Percentiles rank a stretch among this genome's conserved stretches.
Evolutionary conservation across 2,329 filamentous ascomycete species (phyloP).

Genomic region (Alternaria conjuncta): DNA sequence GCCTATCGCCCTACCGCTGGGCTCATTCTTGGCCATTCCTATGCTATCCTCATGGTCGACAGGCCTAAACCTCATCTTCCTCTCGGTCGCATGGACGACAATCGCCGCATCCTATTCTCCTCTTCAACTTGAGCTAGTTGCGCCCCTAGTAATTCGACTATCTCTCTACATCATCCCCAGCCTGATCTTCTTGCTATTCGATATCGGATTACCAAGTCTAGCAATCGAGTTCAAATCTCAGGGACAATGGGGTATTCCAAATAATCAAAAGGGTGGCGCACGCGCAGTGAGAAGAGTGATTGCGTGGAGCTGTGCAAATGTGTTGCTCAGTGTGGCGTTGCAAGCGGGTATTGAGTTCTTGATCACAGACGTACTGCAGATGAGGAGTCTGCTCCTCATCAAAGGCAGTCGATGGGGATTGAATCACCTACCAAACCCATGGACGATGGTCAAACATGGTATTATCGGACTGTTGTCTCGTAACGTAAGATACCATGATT

Average conservation of each 20-base stretch:
- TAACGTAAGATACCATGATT: slow-evolving; percentile 55
- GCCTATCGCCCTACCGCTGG: slow-evolving; percentile 49
- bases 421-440: slow-evolving; percentile 68
- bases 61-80: slow-evolving; percentile 84
- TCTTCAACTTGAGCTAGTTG: slow-evolving; percentile 75
- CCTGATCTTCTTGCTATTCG: slow-evolving; percentile 74
- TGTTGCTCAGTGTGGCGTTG: slow-evolving; percentile 59
- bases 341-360: slow-evolving; percentile 64
- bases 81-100: slow-evolving; percentile 89
- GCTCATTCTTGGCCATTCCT: slow-evolving; percentile 74
- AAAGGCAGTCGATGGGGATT: slow-evolving; percentile 65
- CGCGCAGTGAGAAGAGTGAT: slow-evolving; percentile 58
- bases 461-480: slow-evolving; percentile 60
- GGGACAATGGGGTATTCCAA: slow-evolving; percentile 60
- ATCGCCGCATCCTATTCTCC: slow-evolving; percentile 79
- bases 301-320: slow-evolving; percentile 62
- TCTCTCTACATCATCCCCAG: slow-evolving; percentile 78
- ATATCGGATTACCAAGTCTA: slow-evolving; percentile 72
- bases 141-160: slow-evolving; percentile 69
- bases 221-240: slow-evolving; percentile 73
- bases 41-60: slow-evolving; percentile 78
- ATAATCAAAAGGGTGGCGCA: slow-evolving; percentile 46
- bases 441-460: slow-evolving; percentile 64
- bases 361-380: slow-evolving; percentile 59
- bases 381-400: slow-evolving; percentile 65